Evolutionary conservation across 75 land plant genomes (phyloP).

Genomic region (Gnetum montanum): DNA sequence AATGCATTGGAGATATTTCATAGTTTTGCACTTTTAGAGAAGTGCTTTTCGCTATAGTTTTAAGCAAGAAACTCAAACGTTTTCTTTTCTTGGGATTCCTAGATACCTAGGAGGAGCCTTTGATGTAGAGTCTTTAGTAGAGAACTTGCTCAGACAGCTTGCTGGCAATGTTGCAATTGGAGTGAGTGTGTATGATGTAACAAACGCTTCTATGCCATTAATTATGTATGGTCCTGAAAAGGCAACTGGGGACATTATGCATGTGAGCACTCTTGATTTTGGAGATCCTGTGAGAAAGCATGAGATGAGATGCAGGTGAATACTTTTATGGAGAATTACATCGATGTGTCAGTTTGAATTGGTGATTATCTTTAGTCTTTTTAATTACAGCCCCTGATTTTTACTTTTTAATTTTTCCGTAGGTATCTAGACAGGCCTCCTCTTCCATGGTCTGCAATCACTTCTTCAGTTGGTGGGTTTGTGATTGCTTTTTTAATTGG

Average conservation of each 20-base stretch:
- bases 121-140: constrained; percentile 88
- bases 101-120: constrained; percentile 95
- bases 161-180: constrained; percentile 70
- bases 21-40: too few species aligned
- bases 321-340: neutral
- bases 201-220: constrained; percentile 65
- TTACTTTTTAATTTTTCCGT: constrained; percentile 1
- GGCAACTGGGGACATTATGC: constrained; percentile 34
- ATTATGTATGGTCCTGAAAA: constrained; percentile 68
- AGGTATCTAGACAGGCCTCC: constrained; percentile 58
- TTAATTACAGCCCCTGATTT: neutral
- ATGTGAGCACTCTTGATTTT: constrained; percentile 73
- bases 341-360: neutral
- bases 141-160: constrained; percentile 76
- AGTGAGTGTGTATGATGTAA: constrained; percentile 85
- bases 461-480: constrained; percentile 39
- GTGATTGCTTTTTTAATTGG: constrained; percentile 59
- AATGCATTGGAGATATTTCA: too few species aligned
- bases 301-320: constrained; percentile 83
- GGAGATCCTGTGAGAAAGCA: constrained; percentile 92
- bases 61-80: too few species aligned
- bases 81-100: constrained; percentile 4
- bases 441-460: constrained; percentile 49
- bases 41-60: too few species aligned
- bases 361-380: neutral